Conservation (phyloP, 169 alveolate genomes). For the Plasmodium relictum region DNA sequence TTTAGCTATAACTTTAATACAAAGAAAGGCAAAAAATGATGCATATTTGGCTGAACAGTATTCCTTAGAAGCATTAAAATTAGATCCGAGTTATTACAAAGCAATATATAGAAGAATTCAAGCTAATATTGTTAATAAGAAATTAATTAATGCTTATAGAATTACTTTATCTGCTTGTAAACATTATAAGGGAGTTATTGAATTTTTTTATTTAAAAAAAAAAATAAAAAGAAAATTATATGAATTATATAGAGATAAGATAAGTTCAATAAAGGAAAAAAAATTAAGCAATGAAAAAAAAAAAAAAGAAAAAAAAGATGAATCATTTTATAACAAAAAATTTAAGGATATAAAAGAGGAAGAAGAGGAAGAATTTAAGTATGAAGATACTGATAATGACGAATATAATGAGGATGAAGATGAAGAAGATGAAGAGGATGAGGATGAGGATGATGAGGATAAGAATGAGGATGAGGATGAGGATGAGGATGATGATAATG, state of each 20-base stretch:
- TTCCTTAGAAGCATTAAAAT: slow-evolving; percentile 40
- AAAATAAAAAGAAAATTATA: slow-evolving; percentile 20
- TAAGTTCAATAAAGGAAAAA: neutral
- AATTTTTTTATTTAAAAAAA: slow-evolving; percentile 33
- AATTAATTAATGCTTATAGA: slow-evolving; percentile 30
- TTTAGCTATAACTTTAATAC: slow-evolving; percentile 24
- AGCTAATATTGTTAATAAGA: slow-evolving; percentile 28
- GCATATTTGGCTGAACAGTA: slow-evolving; percentile 35
- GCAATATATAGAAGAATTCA: slow-evolving; percentile 57
- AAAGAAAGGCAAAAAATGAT: slow-evolving; percentile 45
- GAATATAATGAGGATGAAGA: too few species aligned
- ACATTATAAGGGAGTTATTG: slow-evolving; percentile 20
- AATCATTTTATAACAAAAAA: too few species aligned
- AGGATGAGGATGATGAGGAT: too few species aligned
- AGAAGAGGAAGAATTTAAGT: too few species aligned
- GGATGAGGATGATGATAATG: too few species aligned
- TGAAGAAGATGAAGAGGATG: too few species aligned
- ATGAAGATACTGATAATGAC: too few species aligned
- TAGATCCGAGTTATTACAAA: slow-evolving; percentile 31
- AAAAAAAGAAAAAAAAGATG: neutral
- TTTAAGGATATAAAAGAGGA: neutral
- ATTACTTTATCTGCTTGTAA: slow-evolving; percentile 34
- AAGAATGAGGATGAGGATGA: too few species aligned
- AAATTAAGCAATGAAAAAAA: neutral
- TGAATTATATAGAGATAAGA: slow-evolving; percentile 15